Percentiles rank a stretch among this genome's conserved stretches.
These are phyloP conservation scores for Cyclotella kingstonii DNA, from an alignment of 108 stramenopile genomes.

Conservation along the genomic window DNA sequence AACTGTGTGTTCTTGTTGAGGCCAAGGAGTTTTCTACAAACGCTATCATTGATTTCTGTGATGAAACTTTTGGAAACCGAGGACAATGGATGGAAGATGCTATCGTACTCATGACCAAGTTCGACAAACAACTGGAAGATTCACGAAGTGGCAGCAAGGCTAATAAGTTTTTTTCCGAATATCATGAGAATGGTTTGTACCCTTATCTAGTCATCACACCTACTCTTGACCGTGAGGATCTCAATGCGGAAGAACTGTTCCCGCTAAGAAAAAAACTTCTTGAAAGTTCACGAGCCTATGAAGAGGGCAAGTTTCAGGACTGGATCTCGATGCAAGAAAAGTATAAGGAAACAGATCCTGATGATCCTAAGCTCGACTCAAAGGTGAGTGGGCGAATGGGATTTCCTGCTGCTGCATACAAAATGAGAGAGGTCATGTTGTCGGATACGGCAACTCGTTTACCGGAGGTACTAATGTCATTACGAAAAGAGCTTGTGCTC, in stretches of 20 bases:
- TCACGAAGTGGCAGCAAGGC: slow-evolving; percentile 61
- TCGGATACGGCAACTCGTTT: slow-evolving; percentile 62
- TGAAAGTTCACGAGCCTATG: slow-evolving; percentile 38
- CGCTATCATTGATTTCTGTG: slow-evolving; percentile 68
- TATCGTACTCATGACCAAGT: slow-evolving; percentile 78
- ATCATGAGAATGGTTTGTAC: slow-evolving; percentile 45
- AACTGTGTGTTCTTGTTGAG: slow-evolving; percentile 72
- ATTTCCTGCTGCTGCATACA: slow-evolving; percentile 49
- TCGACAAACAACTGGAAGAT: slow-evolving; percentile 73
- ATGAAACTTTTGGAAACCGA: slow-evolving; percentile 54
- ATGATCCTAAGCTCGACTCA: slow-evolving; percentile 25
- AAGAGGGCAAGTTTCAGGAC: slow-evolving; percentile 46
- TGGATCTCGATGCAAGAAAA: slow-evolving; percentile 49
- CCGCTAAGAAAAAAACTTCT: slow-evolving; percentile 44
- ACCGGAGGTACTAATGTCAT: slow-evolving; percentile 58
- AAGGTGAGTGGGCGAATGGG: slow-evolving; percentile 45
- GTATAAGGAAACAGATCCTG: slow-evolving; percentile 41
- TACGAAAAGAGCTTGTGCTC: slow-evolving; percentile 46
- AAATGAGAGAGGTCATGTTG: slow-evolving; percentile 74
- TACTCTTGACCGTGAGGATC: slow-evolving; percentile 60
- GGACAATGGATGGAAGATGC: slow-evolving; percentile 57
- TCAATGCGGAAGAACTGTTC: slow-evolving; percentile 50
- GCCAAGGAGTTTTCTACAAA: slow-evolving; percentile 75
- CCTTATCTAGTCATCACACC: slow-evolving; percentile 74
- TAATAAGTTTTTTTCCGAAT: slow-evolving; percentile 71